phyloP scores from a whole-genome alignment of 2,329 filamentous ascomycete genomes.

The Lecanoromycetidae sp. region DNA sequence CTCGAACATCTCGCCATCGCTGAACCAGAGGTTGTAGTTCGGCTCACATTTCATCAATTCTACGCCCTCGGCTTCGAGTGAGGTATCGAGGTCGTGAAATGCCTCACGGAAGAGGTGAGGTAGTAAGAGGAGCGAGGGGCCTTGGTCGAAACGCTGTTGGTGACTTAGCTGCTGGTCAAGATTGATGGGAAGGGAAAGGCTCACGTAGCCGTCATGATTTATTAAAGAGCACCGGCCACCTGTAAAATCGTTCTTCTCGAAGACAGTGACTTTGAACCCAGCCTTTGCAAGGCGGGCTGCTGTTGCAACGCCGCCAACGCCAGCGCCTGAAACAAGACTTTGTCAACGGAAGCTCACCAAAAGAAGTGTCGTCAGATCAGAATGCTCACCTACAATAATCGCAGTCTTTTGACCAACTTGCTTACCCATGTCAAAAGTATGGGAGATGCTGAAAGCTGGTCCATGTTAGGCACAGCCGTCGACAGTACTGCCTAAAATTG shows the following conservation, averaged over 20 bases:
- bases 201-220: conserved; percentile 44
- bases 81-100: conserved; percentile 57
- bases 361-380: background rate
- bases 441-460: background rate
- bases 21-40: conserved; percentile 65
- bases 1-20: conserved; percentile 52
- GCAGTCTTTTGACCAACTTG: conserved; percentile 33
- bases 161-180: background rate
- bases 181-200: background rate
- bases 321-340: conserved; percentile 42
- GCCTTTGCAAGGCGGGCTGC: conserved; percentile 59
- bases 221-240: conserved; percentile 61
- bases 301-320: conserved; percentile 58
- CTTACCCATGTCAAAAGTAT: conserved; percentile 18
- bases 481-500: background rate
- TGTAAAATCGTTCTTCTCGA: conserved; percentile 65
- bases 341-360: conserved; percentile 1
- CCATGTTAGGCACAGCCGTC: background rate
- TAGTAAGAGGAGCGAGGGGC: conserved; percentile 59
- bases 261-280: conserved; percentile 58
- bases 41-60: conserved; percentile 59
- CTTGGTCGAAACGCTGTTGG: conserved; percentile 56
- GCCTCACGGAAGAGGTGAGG: conserved; percentile 58
- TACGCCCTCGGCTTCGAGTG: conserved; percentile 53
- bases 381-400: conserved; percentile 44